These are phyloP conservation scores for Peribolospora kevripleyi DNA, from an alignment of 768 basidiomycete genomes.

Conservation along the genomic window DNA sequence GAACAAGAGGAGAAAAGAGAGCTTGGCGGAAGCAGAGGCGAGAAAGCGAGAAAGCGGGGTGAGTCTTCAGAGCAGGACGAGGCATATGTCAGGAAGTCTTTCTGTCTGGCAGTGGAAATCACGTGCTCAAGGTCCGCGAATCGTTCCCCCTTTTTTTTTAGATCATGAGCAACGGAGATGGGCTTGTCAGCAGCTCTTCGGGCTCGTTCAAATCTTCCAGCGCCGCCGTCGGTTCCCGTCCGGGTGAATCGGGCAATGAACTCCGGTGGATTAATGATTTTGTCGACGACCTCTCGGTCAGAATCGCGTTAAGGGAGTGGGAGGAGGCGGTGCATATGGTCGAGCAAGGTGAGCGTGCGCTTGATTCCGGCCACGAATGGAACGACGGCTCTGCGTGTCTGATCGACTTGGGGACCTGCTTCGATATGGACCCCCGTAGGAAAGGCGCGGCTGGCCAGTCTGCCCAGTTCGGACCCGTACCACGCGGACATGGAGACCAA, in stretches of 20 bases:
- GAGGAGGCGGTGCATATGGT: constrained; percentile 59
- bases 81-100: background rate
- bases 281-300: constrained; percentile 71
- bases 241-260: constrained; percentile 55
- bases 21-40: constrained; percentile 37
- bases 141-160: background rate
- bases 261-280: constrained; percentile 72
- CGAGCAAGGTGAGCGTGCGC: constrained; percentile 38
- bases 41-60: constrained; percentile 45
- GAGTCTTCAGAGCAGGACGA: constrained; percentile 3
- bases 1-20: constrained; percentile 69
- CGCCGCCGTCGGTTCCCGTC: constrained; percentile 15
- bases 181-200: background rate
- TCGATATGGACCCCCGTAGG: background rate
- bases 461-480: too few relatives aligned
- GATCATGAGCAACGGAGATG: background rate
- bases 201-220: constrained; percentile 5
- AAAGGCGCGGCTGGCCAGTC: too few relatives aligned
- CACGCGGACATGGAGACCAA: background rate
- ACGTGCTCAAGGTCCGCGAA: background rate
- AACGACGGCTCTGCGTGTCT: too few relatives aligned
- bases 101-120: background rate
- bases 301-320: constrained; percentile 74
- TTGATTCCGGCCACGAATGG: too few relatives aligned
- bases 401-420: background rate